These are phyloP conservation scores for Brassica juncea DNA, from an alignment of 345 rosid species.

Conservation along the genomic window DNA sequence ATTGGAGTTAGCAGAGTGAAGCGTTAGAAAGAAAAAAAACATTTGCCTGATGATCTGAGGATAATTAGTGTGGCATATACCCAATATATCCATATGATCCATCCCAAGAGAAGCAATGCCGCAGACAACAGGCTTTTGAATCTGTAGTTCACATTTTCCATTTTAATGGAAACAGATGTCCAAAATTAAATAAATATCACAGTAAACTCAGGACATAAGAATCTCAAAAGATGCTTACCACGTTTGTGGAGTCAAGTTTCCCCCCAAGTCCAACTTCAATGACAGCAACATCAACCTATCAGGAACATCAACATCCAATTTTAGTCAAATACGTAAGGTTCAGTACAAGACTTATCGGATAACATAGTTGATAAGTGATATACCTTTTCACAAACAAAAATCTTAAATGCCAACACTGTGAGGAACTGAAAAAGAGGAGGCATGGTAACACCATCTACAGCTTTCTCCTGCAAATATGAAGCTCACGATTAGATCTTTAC, in stretches of 20 bases:
- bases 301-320: conserved; percentile 30
- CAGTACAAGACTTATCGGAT: neutral
- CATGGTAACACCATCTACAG: conserved; percentile 73
- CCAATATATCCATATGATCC: conserved; percentile 80
- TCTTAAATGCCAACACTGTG: conserved; percentile 76
- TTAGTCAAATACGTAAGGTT: neutral
- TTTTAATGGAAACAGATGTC: conserved; percentile 1
- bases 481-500: neutral
- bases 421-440: conserved; percentile 97
- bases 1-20: conserved; percentile 15
- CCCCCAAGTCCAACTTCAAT: conserved; percentile 96
- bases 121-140: conserved; percentile 79
- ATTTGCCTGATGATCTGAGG: neutral
- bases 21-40: neutral
- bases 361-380: neutral
- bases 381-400: conserved; percentile 79
- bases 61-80: conserved; percentile 42
- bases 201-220: conserved; percentile 5
- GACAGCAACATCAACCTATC: conserved; percentile 81
- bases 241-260: conserved; percentile 71
- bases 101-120: conserved; percentile 85
- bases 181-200: conserved; percentile 3
- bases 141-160: conserved; percentile 50
- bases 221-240: conserved; percentile 52
- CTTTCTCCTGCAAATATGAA: conserved; percentile 62